A percentile compares a stretch with the other conserved stretches of the same genome.
phyloP scores from a whole-genome alignment of 2,329 filamentous ascomycete species.

The Clathrospora elynae region DNA sequence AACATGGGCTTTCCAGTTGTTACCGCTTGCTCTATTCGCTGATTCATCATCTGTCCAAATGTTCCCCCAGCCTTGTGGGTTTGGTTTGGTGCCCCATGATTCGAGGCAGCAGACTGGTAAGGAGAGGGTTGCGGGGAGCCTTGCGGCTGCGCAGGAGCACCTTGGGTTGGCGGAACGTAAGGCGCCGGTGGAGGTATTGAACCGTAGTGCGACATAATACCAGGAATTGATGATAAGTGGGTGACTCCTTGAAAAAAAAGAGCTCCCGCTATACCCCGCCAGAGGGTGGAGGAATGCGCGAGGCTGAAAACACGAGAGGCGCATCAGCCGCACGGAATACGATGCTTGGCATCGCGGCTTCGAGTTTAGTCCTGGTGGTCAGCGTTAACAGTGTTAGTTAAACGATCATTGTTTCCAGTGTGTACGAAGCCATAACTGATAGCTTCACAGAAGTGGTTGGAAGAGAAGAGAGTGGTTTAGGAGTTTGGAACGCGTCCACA shows the following conservation, averaged over 20 bases:
- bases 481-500: no score
- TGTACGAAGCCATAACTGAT: background rate
- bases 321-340: conserved; percentile 20
- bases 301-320: conserved; percentile 4
- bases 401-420: background rate
- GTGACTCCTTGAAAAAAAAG: no score
- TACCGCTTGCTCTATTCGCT: conserved; percentile 31
- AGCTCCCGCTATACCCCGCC: background rate
- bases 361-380: conserved; percentile 10
- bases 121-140: conserved; percentile 21
- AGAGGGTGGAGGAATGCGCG: conserved; percentile 3
- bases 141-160: conserved; percentile 25
- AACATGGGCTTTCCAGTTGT: conserved; percentile 45
- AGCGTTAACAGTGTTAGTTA: conserved; percentile 6
- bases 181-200: conserved; percentile 34
- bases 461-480: no score
- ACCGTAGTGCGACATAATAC: conserved; percentile 43
- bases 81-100: conserved; percentile 19
- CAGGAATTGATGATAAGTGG: background rate
- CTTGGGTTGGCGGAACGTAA: conserved; percentile 34
- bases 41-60: conserved; percentile 43
- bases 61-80: conserved; percentile 28
- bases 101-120: conserved; percentile 25
- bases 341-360: conserved; percentile 18
- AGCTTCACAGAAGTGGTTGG: no score